Evolutionary conservation across 1,284 basidiomycete species (phyloP).

Genomic region (Cutaneotrichosporon sp.): DNA sequence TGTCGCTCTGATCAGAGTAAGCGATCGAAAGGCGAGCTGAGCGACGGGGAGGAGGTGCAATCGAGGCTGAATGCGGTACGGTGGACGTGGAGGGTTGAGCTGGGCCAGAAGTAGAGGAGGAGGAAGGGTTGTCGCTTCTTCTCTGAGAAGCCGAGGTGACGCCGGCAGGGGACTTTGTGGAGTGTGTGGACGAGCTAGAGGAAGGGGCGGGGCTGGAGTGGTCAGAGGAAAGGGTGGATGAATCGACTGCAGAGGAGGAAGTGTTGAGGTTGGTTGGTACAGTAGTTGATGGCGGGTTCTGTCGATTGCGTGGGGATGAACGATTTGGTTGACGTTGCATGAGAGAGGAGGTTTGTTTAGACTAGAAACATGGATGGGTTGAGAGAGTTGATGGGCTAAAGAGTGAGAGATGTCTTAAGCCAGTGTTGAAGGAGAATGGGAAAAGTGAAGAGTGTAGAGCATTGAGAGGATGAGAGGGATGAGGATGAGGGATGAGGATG

Average conservation of each 20-base stretch:
- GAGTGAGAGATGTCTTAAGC: background rate
- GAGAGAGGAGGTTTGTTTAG: slow-evolving; percentile 20
- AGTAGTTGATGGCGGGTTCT: background rate
- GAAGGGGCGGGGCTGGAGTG: slow-evolving; percentile 1
- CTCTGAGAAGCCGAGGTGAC: slow-evolving; percentile 10
- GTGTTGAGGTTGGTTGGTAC: background rate
- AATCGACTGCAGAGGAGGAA: slow-evolving; percentile 5
- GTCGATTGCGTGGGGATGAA: slow-evolving; percentile 18
- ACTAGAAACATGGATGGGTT: background rate
- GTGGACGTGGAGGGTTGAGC: slow-evolving; percentile 3
- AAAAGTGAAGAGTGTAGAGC: background rate
- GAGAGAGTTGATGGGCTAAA: background rate
- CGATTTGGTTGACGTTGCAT: slow-evolving; percentile 30
- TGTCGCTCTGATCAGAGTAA: slow-evolving; percentile 19
- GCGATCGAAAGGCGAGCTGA: slow-evolving; percentile 39
- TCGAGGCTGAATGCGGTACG: background rate
- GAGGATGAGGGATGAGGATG: background rate
- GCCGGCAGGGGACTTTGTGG: slow-evolving; percentile 11
- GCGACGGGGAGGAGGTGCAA: slow-evolving; percentile 26
- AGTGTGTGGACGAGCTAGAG: slow-evolving; percentile 9
- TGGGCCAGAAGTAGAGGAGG: background rate
- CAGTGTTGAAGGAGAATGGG: background rate
- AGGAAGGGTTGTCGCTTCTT: slow-evolving; percentile 7
- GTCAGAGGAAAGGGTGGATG: slow-evolving; percentile 8
- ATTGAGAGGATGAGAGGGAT: background rate